phyloP scores from a whole-genome alignment of 192 early-diverging fungal species.

The Backusella westeae region DNA sequence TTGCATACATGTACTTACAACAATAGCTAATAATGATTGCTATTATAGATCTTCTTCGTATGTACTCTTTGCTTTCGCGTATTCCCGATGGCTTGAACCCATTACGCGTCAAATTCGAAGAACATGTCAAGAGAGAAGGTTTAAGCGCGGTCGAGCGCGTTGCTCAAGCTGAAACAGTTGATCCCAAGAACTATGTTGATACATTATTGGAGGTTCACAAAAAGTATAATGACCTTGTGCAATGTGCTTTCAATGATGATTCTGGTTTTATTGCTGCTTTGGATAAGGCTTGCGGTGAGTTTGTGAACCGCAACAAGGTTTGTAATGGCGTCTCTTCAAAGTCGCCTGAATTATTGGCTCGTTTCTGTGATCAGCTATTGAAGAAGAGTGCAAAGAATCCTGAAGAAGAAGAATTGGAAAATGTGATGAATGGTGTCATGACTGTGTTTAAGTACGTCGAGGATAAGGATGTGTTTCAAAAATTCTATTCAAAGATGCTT shows the following conservation, averaged over 20 bases:
- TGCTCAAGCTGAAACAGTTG: constrained; percentile 22
- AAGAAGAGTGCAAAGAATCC: constrained; percentile 79
- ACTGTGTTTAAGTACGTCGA: constrained; percentile 96
- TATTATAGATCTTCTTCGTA: constrained; percentile 61
- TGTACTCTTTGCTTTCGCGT: constrained; percentile 70
- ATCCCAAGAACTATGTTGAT: constrained; percentile 87
- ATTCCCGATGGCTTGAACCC: constrained; percentile 83
- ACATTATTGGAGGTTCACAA: constrained; percentile 83
- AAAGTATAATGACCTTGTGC: constrained; percentile 80
- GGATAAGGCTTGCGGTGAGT: constrained; percentile 92
- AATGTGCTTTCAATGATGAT: constrained; percentile 78
- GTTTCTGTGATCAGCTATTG: constrained; percentile 87
- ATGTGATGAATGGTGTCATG: constrained; percentile 54
- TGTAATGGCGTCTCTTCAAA: constrained; percentile 68
- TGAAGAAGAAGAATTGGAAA: constrained; percentile 55
- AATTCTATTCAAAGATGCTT: constrained; percentile 92
- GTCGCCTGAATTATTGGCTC: constrained; percentile 89
- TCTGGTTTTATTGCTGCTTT: constrained; percentile 86
- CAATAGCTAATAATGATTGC: neutral
- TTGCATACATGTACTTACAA: neutral
- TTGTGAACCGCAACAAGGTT: constrained; percentile 89
- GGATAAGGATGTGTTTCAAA: constrained; percentile 98
- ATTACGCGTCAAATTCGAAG: constrained; percentile 72
- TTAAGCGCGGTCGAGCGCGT: constrained; percentile 74
- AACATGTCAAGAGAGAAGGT: constrained; percentile 77